A percentile compares a stretch with the other conserved stretches of the same genome.
Conservation (phyloP, 1,284 basidiomycete species). For the Heterobasidion annosum region DNA sequence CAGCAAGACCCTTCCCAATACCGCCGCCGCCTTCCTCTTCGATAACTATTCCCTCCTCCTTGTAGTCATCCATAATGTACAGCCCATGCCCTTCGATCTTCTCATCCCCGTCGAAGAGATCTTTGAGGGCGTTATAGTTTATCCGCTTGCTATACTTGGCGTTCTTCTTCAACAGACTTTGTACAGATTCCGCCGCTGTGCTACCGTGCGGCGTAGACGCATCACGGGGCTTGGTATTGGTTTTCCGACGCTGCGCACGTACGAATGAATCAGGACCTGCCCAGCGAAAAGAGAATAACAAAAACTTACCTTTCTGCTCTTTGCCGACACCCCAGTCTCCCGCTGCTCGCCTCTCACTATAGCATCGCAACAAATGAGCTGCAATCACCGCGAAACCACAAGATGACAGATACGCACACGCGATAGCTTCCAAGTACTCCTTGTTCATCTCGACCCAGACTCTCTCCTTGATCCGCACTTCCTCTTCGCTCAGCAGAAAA, state of each 20-base stretch:
- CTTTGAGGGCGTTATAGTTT: constrained; percentile 80
- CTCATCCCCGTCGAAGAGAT: constrained; percentile 45
- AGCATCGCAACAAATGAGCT: constrained; percentile 16
- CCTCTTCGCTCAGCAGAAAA: constrained; percentile 79
- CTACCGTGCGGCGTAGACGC: constrained; percentile 62
- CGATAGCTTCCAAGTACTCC: constrained; percentile 87
- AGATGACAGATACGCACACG: constrained; percentile 46
- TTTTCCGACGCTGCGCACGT: constrained; percentile 52
- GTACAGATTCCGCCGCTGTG: constrained; percentile 75
- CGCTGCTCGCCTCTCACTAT: constrained; percentile 63
- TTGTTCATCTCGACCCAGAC: constrained; percentile 96
- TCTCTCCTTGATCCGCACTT: constrained; percentile 85
- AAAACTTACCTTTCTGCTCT: constrained; percentile 61
- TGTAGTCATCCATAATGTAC: constrained; percentile 43
- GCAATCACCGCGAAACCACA: not conserved
- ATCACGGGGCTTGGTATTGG: constrained; percentile 61
- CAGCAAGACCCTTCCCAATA: constrained; percentile 20
- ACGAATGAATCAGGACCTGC: not conserved
- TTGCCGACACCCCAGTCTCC: constrained; percentile 34
- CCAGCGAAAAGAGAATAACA: not conserved
- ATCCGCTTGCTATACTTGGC: constrained; percentile 82
- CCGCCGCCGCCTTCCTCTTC: constrained; percentile 36
- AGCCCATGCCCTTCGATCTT: constrained; percentile 18
- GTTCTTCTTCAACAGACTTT: constrained; percentile 74
- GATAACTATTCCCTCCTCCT: constrained; percentile 34